Base-by-base conservation (phyloP, 2,329 filamentous ascomycete species). In the Dichotomopilus funicola region DNA sequence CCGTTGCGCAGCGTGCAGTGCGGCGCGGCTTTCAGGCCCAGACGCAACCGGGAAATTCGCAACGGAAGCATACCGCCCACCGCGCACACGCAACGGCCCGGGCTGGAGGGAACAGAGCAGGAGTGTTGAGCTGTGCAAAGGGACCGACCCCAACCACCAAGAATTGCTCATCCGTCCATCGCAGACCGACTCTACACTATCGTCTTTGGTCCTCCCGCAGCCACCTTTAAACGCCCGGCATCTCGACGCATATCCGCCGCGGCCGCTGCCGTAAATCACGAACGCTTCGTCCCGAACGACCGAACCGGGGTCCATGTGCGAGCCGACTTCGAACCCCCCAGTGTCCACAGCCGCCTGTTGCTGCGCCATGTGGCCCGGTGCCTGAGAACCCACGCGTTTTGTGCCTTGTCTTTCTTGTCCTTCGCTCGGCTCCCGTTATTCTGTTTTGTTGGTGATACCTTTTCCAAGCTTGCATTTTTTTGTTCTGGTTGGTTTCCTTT, bases 301-400 rank as follows among this genome's bases (percentile, higher is more conserved):
- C 51, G 38, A 47, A 48, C 45, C 52, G n/a, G 44, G 48, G 31
- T 33, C 53, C 54, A 57, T 56, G 59, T 56, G 56, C 53, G 54
- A 43, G 53, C 49, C 56, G 53, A 51, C 53, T 41, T 40, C 50
- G 47, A 50, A 49, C 45, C 35, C 51, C 45, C 35, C 51, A 48
- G 40, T 53, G 49, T 53, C 51, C 54, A 55, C 52, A 13, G 45
- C 36, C 13, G 40, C 38, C 44, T 4, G 44, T 36, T 54, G 53
- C 58, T 61, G 59, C 59, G 61, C 62, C 59, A 64, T 64, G 62
- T 35, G 59, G 61, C 61, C 57, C 57, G 59, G 59, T 50, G 50
- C 55, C 44, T 61, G 57, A 56, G 11, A 46, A 13, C 13, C 8
- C 27, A 49, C 58, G 53, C 49, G 45, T 54, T 53, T 27, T 27